Conservation (phyloP, 345 rosid species). For the Syzygium oleosum region DNA sequence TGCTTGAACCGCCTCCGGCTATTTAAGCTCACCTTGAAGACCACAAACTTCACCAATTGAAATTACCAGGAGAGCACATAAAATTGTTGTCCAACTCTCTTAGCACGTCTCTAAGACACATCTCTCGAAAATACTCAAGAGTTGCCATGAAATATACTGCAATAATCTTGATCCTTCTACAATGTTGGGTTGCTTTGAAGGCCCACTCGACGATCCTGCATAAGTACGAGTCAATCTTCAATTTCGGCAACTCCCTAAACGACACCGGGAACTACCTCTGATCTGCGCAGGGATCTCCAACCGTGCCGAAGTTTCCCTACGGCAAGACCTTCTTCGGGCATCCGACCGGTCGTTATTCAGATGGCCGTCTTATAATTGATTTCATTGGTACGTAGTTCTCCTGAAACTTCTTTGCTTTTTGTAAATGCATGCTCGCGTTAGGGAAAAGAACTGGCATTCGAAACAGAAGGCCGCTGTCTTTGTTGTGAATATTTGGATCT, state of each 20-base stretch:
- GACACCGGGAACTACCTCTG: slow-evolving; percentile 62
- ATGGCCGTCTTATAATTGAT: slow-evolving; percentile 72
- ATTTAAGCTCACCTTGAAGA: background rate
- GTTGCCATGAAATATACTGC: background rate
- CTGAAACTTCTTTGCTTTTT: background rate
- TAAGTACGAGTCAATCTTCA: slow-evolving; percentile 52
- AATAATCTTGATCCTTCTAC: background rate
- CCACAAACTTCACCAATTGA: background rate
- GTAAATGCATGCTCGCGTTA: background rate
- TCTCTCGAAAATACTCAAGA: background rate
- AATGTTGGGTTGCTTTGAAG: background rate
- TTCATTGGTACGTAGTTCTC: slow-evolving; percentile 34
- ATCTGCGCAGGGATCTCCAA: slow-evolving; percentile 42
- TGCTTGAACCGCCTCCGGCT: background rate
- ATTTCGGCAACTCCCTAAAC: slow-evolving; percentile 75
- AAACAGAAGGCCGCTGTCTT: background rate
- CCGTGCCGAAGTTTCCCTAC: slow-evolving; percentile 45
- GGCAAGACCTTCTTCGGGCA: slow-evolving; percentile 54
- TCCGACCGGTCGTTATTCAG: slow-evolving; percentile 59
- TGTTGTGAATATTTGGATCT: background rate
- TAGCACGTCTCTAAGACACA: background rate
- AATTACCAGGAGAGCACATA: background rate
- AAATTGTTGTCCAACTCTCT: background rate
- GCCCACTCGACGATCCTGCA: background rate
- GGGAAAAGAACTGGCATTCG: background rate